Evolutionary conservation across 192 early-diverging fungal species (phyloP), one percentile per base, ranked within the genome.

Genomic region (Coemansia sp.): DNA sequence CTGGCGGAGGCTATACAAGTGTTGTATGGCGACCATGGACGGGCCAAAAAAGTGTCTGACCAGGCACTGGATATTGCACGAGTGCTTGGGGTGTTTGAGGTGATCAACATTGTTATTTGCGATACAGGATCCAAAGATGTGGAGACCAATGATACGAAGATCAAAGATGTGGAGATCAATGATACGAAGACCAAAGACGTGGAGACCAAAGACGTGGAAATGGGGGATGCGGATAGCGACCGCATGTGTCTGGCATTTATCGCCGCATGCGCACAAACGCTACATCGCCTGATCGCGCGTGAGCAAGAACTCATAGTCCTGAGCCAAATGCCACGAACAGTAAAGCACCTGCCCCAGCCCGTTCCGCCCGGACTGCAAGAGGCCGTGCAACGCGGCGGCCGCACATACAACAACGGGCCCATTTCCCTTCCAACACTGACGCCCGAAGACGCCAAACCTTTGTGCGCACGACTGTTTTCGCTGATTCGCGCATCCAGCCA

Each of bases 311-410:
- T 74, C 40, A 34, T 66, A 4, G 34, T 71, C n/a, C 50, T 80
- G 57, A 48, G 55, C 14, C 77, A 80, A 40, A 47, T 80, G 57
- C 72, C 77, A 22, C 66, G 60, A 59, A 49, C 54, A 3, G 72
- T 80, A 12, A 74, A 68, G 44, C 61, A 68, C 50, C 74, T 80
- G 71, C 71, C 72, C 14, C 77, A 80, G 65, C 77, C 77, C 2
- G 65, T 80, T 15, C 64, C 60, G 38, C 74, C 74, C 23, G 71
- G 77, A 11, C 21, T 80, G 20, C 77, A 60, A 14, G 77, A 80
- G 28, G 65, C 60, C 8, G 59, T 62, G 28, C 77, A 68, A 62
- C 65, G 65, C 20, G 67, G 72, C 4, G 77, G 40, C 4, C 71
- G 77, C 2, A 40, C 54, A 26, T 71, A 65, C 55, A 74, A 70